A percentile compares a stretch with the other conserved stretches of the same genome.
Evolutionary conservation across 2,329 filamentous ascomycete species (phyloP).

Genomic region (Didymella pomorum): DNA sequence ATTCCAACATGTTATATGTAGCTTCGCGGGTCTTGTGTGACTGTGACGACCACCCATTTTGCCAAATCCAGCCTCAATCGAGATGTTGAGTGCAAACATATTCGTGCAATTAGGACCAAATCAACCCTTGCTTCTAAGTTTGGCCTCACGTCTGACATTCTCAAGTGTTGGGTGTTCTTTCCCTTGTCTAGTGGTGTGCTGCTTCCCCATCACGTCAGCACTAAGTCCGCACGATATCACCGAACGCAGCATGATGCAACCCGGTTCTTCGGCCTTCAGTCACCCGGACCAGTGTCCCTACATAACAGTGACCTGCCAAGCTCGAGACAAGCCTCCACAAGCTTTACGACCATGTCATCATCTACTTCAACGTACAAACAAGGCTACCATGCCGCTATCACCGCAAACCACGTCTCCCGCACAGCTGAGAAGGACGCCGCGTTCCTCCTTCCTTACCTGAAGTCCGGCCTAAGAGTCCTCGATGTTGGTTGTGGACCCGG

Average conservation of each 20-base stretch:
- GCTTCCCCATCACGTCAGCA: not conserved
- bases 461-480: not conserved
- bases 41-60: slow-evolving; percentile 2
- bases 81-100: not conserved
- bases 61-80: not conserved
- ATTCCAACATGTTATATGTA: slow-evolving; percentile 18
- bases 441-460: not conserved
- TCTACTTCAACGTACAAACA: not conserved
- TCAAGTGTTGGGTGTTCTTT: not conserved
- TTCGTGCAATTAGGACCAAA: not conserved
- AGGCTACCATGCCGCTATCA: not conserved
- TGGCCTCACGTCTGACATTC: not conserved
- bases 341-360: not conserved
- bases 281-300: not conserved
- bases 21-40: slow-evolving; percentile 6
- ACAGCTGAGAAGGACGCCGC: not conserved
- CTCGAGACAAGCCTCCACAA: too few relatives aligned
- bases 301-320: not conserved
- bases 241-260: not conserved
- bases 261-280: not conserved
- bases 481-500: not conserved
- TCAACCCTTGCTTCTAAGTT: not conserved
- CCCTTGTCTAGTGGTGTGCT: not conserved
- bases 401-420: not conserved
- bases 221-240: not conserved